Conservation (phyloP, 495 filamentous ascomycete species). For the Evernia prunastri region DNA sequence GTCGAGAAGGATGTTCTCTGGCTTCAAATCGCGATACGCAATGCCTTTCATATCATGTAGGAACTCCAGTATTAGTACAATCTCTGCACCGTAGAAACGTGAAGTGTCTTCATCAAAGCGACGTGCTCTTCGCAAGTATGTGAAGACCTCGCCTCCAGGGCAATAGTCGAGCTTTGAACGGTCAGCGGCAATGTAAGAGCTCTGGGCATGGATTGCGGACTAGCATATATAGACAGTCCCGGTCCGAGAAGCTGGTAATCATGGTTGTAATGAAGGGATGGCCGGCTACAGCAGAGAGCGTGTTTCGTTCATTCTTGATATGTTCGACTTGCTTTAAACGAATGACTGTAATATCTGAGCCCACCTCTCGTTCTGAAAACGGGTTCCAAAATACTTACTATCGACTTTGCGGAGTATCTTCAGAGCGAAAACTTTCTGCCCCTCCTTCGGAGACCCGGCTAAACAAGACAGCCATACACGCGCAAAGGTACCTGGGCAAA, state of each 20-base stretch:
- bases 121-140: constrained; percentile 76
- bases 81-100: constrained; percentile 93
- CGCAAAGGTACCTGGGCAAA: constrained; percentile 77
- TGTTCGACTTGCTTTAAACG: constrained; percentile 96
- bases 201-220: constrained; percentile 44
- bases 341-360: constrained; percentile 56
- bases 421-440: constrained; percentile 76
- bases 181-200: constrained; percentile 8
- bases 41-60: constrained; percentile 79
- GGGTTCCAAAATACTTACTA: constrained; percentile 36
- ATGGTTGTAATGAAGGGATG: constrained; percentile 96
- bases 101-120: constrained; percentile 82
- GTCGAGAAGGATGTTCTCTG: constrained; percentile 91
- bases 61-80: constrained; percentile 85
- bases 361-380: constrained; percentile 19
- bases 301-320: constrained; percentile 85
- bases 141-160: constrained; percentile 93
- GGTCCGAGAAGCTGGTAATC: constrained; percentile 82
- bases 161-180: constrained; percentile 68
- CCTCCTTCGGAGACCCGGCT: constrained; percentile 47
- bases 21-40: constrained; percentile 93
- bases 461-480: constrained; percentile 81
- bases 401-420: constrained; percentile 91
- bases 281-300: constrained; percentile 79
- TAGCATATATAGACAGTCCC: constrained; percentile 85